Evolutionary conservation across 2,329 filamentous ascomycete genomes (phyloP).

Genomic region (Trichophyton mentagrophytes): DNA sequence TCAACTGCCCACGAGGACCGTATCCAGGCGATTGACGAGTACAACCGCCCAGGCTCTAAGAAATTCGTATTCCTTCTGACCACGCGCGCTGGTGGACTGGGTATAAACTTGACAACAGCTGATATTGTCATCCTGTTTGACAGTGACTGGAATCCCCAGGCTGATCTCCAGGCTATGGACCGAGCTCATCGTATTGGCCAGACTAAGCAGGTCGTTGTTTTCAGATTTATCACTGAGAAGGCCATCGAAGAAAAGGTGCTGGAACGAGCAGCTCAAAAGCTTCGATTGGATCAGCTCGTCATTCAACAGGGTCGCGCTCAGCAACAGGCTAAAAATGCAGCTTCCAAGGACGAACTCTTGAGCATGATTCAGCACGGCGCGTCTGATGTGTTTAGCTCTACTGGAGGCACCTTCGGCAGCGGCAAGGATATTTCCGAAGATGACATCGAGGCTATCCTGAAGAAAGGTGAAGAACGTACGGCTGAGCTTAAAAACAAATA

Average conservation of each 20-base stretch:
- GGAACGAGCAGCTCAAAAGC: conserved; percentile 89
- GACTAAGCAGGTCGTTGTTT: conserved; percentile 94
- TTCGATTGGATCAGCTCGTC: conserved; percentile 90
- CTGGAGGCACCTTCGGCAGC: conserved; percentile 47
- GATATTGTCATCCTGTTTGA: conserved; percentile 96
- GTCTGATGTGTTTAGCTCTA: conserved; percentile 79
- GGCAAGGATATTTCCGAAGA: conserved; percentile 62
- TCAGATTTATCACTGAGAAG: conserved; percentile 93
- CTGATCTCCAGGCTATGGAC: conserved; percentile 97
- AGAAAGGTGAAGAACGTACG: conserved; percentile 76
- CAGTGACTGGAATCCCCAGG: conserved; percentile 98
- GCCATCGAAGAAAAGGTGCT: conserved; percentile 98
- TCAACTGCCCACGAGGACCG: conserved; percentile 94
- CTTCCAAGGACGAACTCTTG: conserved; percentile 89
- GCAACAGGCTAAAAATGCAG: conserved; percentile 75
- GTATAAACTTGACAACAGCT: conserved; percentile 89
- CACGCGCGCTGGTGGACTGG: conserved; percentile 85
- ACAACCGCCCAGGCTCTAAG: conserved; percentile 90
- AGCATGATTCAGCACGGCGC: conserved; percentile 99
- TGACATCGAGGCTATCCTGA: conserved; percentile 80
- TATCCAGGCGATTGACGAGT: conserved; percentile 94
- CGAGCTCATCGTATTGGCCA: conserved; percentile 96
- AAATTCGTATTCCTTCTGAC: conserved; percentile 95
- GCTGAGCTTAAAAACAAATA: conserved; percentile 86
- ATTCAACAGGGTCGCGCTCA: conserved; percentile 96